Percentiles rank a stretch among this genome's conserved stretches.
These are phyloP conservation scores for Aspergillus pseudoviridinutans DNA, from an alignment of 2,329 filamentous ascomycete species.

Conservation along the genomic window DNA sequence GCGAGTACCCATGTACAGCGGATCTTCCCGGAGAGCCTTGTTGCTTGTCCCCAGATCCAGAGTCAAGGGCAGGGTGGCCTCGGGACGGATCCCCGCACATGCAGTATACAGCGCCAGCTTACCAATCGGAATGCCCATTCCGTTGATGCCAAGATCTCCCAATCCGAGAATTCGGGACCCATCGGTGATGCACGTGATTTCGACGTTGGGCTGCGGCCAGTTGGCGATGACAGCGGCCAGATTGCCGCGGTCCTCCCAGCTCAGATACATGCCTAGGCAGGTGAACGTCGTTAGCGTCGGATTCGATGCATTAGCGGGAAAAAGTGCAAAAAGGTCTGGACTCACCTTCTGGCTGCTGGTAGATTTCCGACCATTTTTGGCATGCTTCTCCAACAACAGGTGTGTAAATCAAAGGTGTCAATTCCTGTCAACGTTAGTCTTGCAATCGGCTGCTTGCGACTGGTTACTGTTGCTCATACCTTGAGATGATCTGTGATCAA, in stretches of 20 bases:
- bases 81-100: constrained; percentile 88
- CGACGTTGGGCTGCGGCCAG: constrained; percentile 84
- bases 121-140: constrained; percentile 96
- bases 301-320: constrained; percentile 18
- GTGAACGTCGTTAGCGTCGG: constrained; percentile 18
- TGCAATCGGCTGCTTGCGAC: background rate
- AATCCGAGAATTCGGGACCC: constrained; percentile 88
- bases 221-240: constrained; percentile 85
- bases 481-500: constrained; percentile 46
- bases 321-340: constrained; percentile 6
- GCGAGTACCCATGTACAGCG: constrained; percentile 87
- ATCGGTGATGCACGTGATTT: constrained; percentile 96
- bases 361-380: constrained; percentile 91
- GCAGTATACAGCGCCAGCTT: constrained; percentile 94
- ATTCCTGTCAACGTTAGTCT: constrained; percentile 33
- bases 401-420: constrained; percentile 50
- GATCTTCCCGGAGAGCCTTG: constrained; percentile 65
- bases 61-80: constrained; percentile 59
- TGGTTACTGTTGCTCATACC: constrained; percentile 22
- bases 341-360: constrained; percentile 83
- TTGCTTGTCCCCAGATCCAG: constrained; percentile 63
- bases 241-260: constrained; percentile 87
- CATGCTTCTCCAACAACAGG: constrained; percentile 81
- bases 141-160: constrained; percentile 92
- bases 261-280: constrained; percentile 74